Base-by-base conservation (phyloP, 805 yeast species). In the Starmerella stellata region DNA sequence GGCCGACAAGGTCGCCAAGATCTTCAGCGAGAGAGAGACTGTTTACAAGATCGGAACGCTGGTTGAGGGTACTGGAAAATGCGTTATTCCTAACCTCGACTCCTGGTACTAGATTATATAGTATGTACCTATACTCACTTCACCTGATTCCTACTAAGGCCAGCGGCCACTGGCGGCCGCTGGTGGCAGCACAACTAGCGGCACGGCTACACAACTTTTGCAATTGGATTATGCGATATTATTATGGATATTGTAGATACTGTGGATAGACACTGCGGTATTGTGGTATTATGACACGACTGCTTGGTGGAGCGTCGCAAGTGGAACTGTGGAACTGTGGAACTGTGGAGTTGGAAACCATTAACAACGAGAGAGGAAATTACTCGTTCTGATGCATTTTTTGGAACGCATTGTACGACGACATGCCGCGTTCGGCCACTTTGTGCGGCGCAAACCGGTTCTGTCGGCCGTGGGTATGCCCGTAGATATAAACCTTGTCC, bases 31-130 rank as follows among this genome's bases (percentile, higher is more conserved):
- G 30, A 80, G 83, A 32, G 95, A 90, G 63, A 69, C 63, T 4
- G 90, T 83, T 3, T 75, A 72, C 56, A 62, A 60, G 39, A 75
- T 79, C 52, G 92, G 92, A 52, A 56, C 63, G 45, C 60, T 79
- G 39, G 66, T 60, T 14, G 59, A 58, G 44, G 70, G 68, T 47
- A 57, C 62, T 42, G 65, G 58, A 28, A 66, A 56, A 20, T 57
- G 62, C 42, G 42, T 43, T n/a, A 49, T 59, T 17, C 37, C 36
- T 33, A 56, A 58, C 46, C 46, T 52, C 34, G 57, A 55, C 34
- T 40, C 42, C 23, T 55, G 62, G 60, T 57, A 57, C 41, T 56
- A 53, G 17, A 4, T 23, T 23, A 23, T 23, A n/a, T n/a, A n/a
- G n/a, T n/a, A n/a, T n/a, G n/a, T n/a, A n/a, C n/a, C n/a, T n/a